Conservation (phyloP, 768 basidiomycete genomes). For the Hericium coralloides region DNA sequence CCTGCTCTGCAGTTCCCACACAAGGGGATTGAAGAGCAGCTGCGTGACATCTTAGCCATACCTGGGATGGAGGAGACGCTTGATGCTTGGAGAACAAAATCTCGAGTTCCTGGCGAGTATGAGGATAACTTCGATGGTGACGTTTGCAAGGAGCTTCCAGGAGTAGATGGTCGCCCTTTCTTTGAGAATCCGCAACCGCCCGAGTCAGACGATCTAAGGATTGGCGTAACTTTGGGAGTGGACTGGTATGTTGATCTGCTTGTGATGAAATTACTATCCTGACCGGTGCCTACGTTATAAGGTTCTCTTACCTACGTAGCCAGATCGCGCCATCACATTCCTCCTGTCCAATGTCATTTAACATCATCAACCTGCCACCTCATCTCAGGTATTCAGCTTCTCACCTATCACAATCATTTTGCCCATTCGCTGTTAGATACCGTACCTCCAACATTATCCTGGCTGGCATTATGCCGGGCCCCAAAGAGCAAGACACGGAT, state of each 20-base stretch:
- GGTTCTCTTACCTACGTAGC: conserved; percentile 29
- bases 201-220: conserved; percentile 16
- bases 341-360: conserved; percentile 26
- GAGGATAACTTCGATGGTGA: conserved; percentile 22
- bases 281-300: conserved; percentile 10
- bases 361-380: conserved; percentile 22
- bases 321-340: conserved; percentile 27
- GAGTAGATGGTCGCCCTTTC: conserved; percentile 20
- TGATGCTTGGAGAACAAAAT: conserved; percentile 9
- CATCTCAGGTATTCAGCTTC: conserved; percentile 16
- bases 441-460: conserved; percentile 18
- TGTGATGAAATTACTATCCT: too few relatives aligned
- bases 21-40: neutral
- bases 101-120: conserved; percentile 7
- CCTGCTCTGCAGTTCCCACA: neutral
- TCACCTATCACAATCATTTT: neutral
- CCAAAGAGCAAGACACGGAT: conserved; percentile 20
- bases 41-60: neutral
- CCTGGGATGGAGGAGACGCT: conserved; percentile 20
- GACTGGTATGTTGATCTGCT: conserved; percentile 28
- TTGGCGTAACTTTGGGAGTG: conserved; percentile 21
- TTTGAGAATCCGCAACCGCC: conserved; percentile 14
- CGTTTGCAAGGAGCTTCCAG: conserved; percentile 17
- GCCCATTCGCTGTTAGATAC: conserved; percentile 14
- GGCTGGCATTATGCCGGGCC: conserved; percentile 21